Evolutionary conservation across 192 early-diverging fungal species (phyloP), one percentile per base, ranked within the genome.

Genomic region (Blastocladiella britannica): DNA sequence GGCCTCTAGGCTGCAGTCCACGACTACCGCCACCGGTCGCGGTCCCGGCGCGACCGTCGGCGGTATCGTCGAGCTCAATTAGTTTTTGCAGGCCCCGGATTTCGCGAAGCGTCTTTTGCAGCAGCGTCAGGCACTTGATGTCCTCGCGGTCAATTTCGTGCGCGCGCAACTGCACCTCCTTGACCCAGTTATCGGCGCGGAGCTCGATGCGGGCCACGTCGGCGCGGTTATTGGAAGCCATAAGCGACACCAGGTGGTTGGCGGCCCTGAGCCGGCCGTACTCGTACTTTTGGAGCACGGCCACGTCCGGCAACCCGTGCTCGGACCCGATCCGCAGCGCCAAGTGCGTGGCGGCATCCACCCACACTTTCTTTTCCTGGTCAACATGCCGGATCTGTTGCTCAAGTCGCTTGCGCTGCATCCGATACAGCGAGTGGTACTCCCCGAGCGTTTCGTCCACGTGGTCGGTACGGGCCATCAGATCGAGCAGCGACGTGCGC

Each of bases 101-200:
- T 53, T 67, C 70, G 25, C 70, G 29, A 54, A 72, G 63, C 57
- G 78, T 70, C 37, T 71, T 72, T 7, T 66, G 63, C 4, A 79
- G 55, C 54, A 61, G 62, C 27, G 75, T 72, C 31, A 79, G 68
- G 54, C 72, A 72, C 24, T 63, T 59, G 26, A 64, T 64, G 53
- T 79, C 77, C 29, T 78, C 77, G 29, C 78, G 75, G n/a, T 78
- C 70, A 25, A 79, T 65, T 18, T 62, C 55, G 56, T 75, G 69
- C 7, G 77, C 78, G 20, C 78, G 65, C 37, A 37, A 23, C 5
- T 72, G 56, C 53, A 79, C 51, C 58, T 66, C 67, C 4, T 25
- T 29, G 15, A 70, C 61, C 77, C 77, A 79, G 20, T 69, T 63
- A 26, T 75, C 77, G 54, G 78, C 73, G 31, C 72, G 69, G 22